Conservation (phyloP, 441 rosid genomes). For the Bruguiera hainesii region DNA sequence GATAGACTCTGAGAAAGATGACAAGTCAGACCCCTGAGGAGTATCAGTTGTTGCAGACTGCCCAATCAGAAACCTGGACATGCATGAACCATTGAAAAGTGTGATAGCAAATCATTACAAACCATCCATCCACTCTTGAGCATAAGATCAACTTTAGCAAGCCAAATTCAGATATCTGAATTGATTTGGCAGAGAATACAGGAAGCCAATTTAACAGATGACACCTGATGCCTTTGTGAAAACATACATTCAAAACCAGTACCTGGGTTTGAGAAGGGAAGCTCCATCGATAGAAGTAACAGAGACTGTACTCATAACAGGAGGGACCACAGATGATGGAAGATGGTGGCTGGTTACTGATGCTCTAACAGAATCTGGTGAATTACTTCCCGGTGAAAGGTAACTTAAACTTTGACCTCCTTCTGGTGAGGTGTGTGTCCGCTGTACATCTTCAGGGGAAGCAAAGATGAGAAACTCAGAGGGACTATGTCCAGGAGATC, state of each 20-base stretch:
- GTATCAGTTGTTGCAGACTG: slow-evolving; percentile 28
- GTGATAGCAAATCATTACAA: neutral
- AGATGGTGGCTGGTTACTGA: slow-evolving; percentile 21
- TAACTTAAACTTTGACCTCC: slow-evolving; percentile 25
- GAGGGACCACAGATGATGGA: slow-evolving; percentile 28
- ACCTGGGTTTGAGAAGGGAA: slow-evolving; percentile 47
- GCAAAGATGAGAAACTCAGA: slow-evolving; percentile 27
- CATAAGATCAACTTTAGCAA: too few relatives aligned
- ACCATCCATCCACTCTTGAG: too few relatives aligned
- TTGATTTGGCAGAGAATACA: neutral
- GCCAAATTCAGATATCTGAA: too few relatives aligned
- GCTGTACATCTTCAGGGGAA: slow-evolving; percentile 31
- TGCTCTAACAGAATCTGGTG: slow-evolving; percentile 24
- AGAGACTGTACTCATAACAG: slow-evolving; percentile 24
- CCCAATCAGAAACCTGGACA: slow-evolving; percentile 36
- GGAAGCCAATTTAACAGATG: neutral
- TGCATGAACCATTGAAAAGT: slow-evolving; percentile 9
- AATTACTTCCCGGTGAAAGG: slow-evolving; percentile 25
- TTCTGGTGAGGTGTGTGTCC: slow-evolving; percentile 18
- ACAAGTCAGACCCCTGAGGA: slow-evolving; percentile 33
- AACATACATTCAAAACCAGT: slow-evolving; percentile 12
- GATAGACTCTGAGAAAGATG: slow-evolving; percentile 68
- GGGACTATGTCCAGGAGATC: slow-evolving; percentile 38
- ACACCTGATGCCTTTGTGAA: neutral
- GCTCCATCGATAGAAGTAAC: slow-evolving; percentile 29